Conservation (phyloP, 306 rosid genomes). For the Cyclanthera cordifolia region DNA sequence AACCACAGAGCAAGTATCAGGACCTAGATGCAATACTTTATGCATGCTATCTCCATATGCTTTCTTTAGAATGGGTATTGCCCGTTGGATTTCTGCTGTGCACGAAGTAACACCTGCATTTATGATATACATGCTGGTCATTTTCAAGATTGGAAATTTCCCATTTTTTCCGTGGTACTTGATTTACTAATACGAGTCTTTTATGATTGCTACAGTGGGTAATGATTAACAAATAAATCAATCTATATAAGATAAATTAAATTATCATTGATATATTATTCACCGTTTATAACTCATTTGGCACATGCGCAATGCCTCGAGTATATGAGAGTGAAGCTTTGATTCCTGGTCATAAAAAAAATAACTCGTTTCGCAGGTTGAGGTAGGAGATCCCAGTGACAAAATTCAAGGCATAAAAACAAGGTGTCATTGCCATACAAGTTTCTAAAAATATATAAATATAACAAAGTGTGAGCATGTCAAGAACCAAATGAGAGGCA, state of each 20-base stretch:
- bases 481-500: neutral
- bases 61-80: slow-evolving; percentile 69
- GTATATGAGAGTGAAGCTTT: too few relatives aligned
- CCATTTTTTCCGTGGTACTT: neutral
- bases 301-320: too few relatives aligned
- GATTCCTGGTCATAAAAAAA: too few relatives aligned
- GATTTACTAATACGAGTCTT: neutral
- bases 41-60: slow-evolving; percentile 72
- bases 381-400: neutral
- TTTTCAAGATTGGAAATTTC: slow-evolving; percentile 10
- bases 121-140: slow-evolving; percentile 15
- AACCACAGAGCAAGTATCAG: slow-evolving; percentile 75
- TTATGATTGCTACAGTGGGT: neutral
- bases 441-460: neutral
- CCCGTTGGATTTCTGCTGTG: slow-evolving; percentile 52
- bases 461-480: neutral
- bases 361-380: neutral
- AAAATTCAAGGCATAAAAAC: neutral
- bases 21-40: slow-evolving; percentile 75
- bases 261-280: neutral
- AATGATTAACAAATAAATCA: too few relatives aligned
- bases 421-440: neutral
- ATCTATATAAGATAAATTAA: neutral
- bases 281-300: neutral
- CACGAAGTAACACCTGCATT: slow-evolving; percentile 63